Evolutionary conservation across 306 rosid species (phyloP).

Genomic region (Quercus agrifolia): DNA sequence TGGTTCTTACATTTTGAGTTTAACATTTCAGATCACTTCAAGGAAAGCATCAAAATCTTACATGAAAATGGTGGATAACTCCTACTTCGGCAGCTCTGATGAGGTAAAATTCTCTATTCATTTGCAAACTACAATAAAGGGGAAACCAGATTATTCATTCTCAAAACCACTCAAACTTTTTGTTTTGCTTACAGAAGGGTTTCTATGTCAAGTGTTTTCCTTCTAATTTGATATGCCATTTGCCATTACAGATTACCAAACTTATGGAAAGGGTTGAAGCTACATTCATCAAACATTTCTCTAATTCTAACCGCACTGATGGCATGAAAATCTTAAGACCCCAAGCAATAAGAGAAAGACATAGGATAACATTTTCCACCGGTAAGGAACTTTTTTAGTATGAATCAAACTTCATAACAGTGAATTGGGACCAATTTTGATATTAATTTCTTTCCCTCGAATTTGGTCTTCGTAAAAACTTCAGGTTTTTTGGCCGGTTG

Average conservation of each 20-base stretch:
- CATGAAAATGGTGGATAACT: constrained; percentile 70
- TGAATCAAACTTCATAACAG: too few species aligned
- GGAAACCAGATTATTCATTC: too few species aligned
- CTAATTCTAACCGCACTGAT: constrained; percentile 56
- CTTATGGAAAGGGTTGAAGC: constrained; percentile 51
- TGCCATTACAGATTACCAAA: constrained; percentile 29
- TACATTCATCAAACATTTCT: constrained; percentile 55
- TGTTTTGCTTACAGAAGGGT: too few species aligned
- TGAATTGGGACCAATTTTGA: too few species aligned
- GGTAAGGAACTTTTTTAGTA: constrained; percentile 31
- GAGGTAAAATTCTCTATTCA: constrained; percentile 39
- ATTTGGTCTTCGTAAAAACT: not conserved
- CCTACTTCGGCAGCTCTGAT: constrained; percentile 61
- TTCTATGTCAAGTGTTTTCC: too few species aligned
- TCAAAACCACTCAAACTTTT: too few species aligned
- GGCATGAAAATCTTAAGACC: constrained; percentile 64
- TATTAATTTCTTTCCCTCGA: not conserved
- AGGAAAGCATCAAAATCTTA: constrained; percentile 53
- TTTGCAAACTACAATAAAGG: not conserved
- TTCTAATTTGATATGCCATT: not conserved
- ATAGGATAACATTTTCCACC: constrained; percentile 53
- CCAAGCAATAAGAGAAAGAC: constrained; percentile 53
- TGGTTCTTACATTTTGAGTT: not conserved
- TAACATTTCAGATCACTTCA: constrained; percentile 49
- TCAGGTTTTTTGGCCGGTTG: constrained; percentile 76